A percentile compares a stretch with the other conserved stretches of the same genome.
Conservation (phyloP, 257 asterid species). For the Solanum pennellii region DNA sequence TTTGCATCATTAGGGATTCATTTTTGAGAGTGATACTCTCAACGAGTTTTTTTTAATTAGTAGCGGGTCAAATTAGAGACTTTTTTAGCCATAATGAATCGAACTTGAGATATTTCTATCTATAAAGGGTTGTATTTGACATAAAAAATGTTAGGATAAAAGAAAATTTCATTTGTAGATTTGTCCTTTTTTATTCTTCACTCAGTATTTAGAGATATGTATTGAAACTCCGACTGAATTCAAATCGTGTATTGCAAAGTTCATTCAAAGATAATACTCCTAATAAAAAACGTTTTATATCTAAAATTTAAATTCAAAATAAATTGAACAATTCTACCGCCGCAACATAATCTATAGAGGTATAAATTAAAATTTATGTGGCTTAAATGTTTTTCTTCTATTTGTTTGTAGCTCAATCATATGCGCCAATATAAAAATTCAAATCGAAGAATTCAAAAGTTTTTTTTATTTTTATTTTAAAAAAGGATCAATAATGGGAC, state of each 20-base stretch:
- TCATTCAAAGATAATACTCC: background rate
- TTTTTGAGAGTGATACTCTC: background rate
- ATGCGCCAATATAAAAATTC: background rate
- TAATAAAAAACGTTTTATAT: no score
- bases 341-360: background rate
- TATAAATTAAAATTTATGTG: no score
- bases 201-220: rapidly evolving
- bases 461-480: background rate
- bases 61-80: background rate
- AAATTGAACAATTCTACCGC: rapidly evolving
- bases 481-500: background rate
- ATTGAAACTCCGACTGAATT: no score
- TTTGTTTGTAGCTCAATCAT: background rate
- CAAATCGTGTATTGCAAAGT: no score
- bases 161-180: background rate
- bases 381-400: background rate
- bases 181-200: background rate
- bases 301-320: rapidly evolving
- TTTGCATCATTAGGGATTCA: background rate
- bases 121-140: background rate
- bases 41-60: background rate
- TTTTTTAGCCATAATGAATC: no score
- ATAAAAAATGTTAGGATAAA: background rate
- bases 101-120: no score
- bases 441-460: background rate